phyloP scores from a whole-genome alignment of 2,329 filamentous ascomycete species.

The Ascochyta koolunga region DNA sequence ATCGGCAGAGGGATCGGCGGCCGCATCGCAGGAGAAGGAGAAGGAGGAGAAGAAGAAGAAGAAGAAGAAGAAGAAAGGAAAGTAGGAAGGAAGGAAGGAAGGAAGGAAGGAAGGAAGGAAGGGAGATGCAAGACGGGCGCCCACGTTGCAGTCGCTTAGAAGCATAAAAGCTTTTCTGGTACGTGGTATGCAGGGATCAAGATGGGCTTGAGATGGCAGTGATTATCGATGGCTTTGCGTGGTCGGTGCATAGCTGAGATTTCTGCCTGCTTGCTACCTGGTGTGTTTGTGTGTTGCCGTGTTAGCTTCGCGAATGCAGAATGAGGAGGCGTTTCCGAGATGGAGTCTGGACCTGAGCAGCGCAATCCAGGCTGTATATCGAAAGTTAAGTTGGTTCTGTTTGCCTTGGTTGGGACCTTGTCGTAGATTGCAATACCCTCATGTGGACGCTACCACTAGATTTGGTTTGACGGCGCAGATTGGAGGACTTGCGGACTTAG shows the following conservation, averaged over 20 bases:
- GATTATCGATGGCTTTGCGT: not conserved
- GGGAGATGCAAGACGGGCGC: too few species aligned
- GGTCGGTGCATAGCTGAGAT: too few species aligned
- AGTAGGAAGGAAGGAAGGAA: too few species aligned
- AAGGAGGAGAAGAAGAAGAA: not conserved
- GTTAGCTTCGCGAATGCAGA: not conserved
- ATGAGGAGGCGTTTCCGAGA: too few species aligned
- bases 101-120: too few species aligned
- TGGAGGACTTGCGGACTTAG: not conserved
- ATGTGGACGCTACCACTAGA: not conserved
- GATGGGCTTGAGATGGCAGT: not conserved
- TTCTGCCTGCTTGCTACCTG: too few species aligned
- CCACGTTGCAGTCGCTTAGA: slow-evolving; percentile 14
- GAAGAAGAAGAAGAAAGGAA: too few species aligned
- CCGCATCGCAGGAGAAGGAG: too few species aligned
- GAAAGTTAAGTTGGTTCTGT: too few species aligned
- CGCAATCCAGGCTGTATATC: too few species aligned
- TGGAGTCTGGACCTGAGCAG: too few species aligned
- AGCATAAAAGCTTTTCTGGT: not conserved
- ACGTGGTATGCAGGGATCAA: not conserved
- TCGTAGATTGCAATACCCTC: not conserved
- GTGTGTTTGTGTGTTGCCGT: not conserved
- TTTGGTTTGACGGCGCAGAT: not conserved
- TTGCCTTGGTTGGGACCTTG: not conserved
- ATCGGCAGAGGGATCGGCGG: slow-evolving; percentile 2